Percentiles rank a stretch among this genome's conserved stretches.
Conservation (phyloP, 192 early-diverging fungal species). For the Coemansia sp. region DNA sequence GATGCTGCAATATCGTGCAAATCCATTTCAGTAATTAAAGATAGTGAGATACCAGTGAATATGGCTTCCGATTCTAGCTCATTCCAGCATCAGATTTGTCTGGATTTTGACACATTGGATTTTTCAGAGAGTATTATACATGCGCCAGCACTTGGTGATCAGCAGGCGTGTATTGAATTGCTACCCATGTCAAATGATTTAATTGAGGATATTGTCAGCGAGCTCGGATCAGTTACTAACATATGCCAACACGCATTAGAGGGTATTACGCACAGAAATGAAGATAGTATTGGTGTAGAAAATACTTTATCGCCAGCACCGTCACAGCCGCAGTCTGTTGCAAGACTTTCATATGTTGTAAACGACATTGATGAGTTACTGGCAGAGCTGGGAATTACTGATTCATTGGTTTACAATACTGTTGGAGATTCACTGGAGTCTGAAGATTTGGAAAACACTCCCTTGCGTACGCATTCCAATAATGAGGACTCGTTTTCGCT, state of each 20-base stretch:
- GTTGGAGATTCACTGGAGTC: background rate
- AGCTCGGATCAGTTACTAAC: slow-evolving; percentile 2
- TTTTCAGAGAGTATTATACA: background rate
- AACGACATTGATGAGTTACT: slow-evolving; percentile 41
- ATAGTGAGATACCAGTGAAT: background rate
- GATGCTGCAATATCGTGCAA: background rate
- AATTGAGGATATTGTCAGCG: background rate
- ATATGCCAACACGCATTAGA: background rate
- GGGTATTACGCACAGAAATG: background rate
- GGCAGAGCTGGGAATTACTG: slow-evolving; percentile 24
- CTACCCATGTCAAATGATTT: background rate
- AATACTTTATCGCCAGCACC: background rate
- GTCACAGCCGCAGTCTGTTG: background rate
- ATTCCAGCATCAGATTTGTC: background rate
- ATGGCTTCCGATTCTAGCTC: background rate
- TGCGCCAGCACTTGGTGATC: background rate
- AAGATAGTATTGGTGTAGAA: background rate
- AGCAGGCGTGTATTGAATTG: background rate
- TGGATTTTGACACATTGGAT: background rate
- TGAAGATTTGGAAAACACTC: background rate
- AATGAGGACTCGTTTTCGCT: slow-evolving; percentile 31
- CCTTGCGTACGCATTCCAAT: background rate
- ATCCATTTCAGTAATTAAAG: background rate
- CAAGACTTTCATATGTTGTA: slow-evolving; percentile 20
- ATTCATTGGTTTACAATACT: slow-evolving; percentile 10